Conservation (phyloP, 352 stramenopile genomes). For the Phytophthora pistaciae region DNA sequence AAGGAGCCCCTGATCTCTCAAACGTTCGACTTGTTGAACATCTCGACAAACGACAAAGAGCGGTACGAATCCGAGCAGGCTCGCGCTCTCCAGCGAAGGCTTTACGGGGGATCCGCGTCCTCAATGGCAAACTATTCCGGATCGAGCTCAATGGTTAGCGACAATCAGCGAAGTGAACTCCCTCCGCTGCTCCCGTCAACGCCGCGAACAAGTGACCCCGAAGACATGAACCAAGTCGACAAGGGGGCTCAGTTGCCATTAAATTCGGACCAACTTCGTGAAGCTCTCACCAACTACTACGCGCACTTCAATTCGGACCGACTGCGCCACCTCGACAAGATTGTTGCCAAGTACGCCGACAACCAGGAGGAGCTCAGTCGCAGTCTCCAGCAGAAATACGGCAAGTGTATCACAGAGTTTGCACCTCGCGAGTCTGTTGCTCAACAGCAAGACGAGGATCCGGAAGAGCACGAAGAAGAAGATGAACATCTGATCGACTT, state of each 20-base stretch:
- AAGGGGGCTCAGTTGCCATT: conserved; percentile 33
- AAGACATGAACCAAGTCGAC: conserved; percentile 17
- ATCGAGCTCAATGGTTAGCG: conserved; percentile 12
- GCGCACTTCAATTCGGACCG: conserved; percentile 62
- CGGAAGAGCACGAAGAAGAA: conserved; percentile 22
- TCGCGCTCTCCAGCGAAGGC: conserved; percentile 63
- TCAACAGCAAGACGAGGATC: conserved; percentile 14
- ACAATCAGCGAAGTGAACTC: conserved; percentile 37
- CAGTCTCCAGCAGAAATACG: conserved; percentile 77
- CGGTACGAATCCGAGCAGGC: conserved; percentile 76
- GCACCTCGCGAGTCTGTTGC: conserved; percentile 13
- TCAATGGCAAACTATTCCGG: conserved; percentile 18
- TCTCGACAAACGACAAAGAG: conserved; percentile 81
- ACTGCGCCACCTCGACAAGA: conserved; percentile 73
- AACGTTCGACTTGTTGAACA: conserved; percentile 90
- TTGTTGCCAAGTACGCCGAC: conserved; percentile 73
- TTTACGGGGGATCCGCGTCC: conserved; percentile 56
- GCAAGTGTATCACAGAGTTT: conserved; percentile 62
- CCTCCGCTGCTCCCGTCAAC: conserved; percentile 22
- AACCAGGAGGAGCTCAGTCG: conserved; percentile 71
- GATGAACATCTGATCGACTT: conserved; percentile 77
- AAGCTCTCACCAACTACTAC: conserved; percentile 66
- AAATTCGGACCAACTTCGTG: conserved; percentile 43
- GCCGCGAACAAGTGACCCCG: conserved; percentile 10
- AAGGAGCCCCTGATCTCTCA: conserved; percentile 96